These are phyloP conservation scores for Magnolia kwangsiensis DNA, from an alignment of 164 flowering plant species.

Conservation along the genomic window DNA sequence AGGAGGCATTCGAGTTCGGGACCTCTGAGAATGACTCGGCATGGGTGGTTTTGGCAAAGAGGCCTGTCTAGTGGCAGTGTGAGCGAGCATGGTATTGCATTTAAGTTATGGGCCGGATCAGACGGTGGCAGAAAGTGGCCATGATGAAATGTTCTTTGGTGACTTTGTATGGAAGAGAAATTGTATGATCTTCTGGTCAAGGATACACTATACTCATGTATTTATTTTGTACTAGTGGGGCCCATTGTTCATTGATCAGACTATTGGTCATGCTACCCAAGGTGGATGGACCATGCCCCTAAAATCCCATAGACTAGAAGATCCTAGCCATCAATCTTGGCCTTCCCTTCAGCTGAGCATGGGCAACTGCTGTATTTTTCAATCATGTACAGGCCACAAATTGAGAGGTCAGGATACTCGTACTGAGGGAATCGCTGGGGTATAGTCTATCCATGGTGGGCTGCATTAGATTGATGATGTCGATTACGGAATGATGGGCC, in stretches of 20 bases:
- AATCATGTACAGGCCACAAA: neutral
- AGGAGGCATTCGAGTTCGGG: slow-evolving; percentile 73
- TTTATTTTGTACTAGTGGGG: neutral
- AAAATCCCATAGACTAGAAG: neutral
- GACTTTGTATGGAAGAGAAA: neutral
- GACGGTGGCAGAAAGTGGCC: neutral
- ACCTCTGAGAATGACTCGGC: slow-evolving; percentile 66
- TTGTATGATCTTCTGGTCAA: neutral
- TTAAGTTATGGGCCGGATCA: neutral
- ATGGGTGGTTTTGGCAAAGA: slow-evolving; percentile 52
- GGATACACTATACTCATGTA: neutral
- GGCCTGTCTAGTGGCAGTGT: slow-evolving; percentile 56
- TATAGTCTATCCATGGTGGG: too few relatives aligned
- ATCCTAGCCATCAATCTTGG: too few relatives aligned
- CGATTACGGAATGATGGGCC: neutral
- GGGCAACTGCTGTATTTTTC: neutral
- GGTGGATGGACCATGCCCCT: neutral
- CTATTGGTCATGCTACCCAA: neutral
- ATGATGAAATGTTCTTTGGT: neutral
- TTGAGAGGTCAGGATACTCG: neutral
- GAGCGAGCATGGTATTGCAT: slow-evolving; percentile 68
- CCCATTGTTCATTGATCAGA: neutral
- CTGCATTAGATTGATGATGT: neutral
- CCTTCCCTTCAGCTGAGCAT: neutral
- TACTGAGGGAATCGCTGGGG: neutral